Conservation (phyloP, 495 filamentous ascomycete genomes). For the Bacidia rubella region DNA sequence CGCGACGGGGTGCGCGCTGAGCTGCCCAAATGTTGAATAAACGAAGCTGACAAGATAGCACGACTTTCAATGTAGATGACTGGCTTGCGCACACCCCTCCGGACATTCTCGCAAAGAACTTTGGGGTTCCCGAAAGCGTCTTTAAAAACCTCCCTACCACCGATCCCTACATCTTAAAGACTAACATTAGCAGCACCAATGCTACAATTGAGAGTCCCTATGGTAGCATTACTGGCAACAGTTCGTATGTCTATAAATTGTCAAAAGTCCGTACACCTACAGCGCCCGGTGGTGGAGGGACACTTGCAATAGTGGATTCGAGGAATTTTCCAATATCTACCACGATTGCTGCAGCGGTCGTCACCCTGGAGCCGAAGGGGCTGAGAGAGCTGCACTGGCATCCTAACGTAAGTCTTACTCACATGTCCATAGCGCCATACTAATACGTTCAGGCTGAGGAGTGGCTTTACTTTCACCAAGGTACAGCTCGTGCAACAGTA, state of each 20-base stretch:
- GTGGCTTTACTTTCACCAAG: constrained; percentile 53
- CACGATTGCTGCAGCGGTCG: constrained; percentile 47
- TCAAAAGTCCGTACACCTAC: constrained; percentile 35
- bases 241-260: constrained; percentile 43
- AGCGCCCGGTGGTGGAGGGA: constrained; percentile 47
- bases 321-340: constrained; percentile 47
- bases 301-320: constrained; percentile 45
- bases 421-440: not conserved
- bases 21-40: not conserved
- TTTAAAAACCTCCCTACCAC: constrained; percentile 43
- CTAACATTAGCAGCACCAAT: constrained; percentile 27
- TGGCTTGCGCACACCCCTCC: constrained; percentile 51
- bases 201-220: constrained; percentile 33
- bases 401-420: constrained; percentile 37
- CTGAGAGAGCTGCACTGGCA: constrained; percentile 56
- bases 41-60: constrained; percentile 22
- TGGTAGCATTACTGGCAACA: constrained; percentile 37
- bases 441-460: constrained; percentile 38
- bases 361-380: constrained; percentile 44
- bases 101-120: constrained; percentile 50
- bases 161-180: constrained; percentile 47
- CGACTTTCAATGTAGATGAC: constrained; percentile 50
- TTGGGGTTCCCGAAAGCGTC: constrained; percentile 39
- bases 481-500: constrained; percentile 43
- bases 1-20: constrained; percentile 10